Evolutionary conservation across 306 rosid genomes (phyloP).

Genomic region (Rosa rugosa): DNA sequence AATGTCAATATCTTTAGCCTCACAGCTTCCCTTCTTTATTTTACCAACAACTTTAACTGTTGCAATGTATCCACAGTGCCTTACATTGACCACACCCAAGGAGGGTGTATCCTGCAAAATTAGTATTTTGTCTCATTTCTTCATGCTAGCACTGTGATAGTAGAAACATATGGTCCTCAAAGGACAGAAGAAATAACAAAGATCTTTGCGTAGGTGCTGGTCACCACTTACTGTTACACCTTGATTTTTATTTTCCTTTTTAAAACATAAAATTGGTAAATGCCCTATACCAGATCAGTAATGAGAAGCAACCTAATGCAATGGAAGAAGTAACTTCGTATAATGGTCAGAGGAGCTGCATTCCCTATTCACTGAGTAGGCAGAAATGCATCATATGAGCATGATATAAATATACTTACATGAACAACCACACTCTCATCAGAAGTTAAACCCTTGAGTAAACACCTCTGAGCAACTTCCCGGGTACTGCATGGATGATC

Average conservation of each 20-base stretch:
- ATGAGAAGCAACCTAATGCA: not conserved
- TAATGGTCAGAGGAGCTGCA: not conserved
- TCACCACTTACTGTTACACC: not conserved
- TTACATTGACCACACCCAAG: conserved; percentile 58
- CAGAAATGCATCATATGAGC: not conserved
- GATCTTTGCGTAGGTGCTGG: not conserved
- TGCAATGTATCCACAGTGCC: conserved; percentile 87
- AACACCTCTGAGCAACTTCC: conserved; percentile 55
- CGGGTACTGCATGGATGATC: conserved; percentile 25
- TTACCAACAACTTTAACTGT: conserved; percentile 70
- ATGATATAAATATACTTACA: conserved; percentile 50
- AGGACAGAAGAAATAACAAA: not conserved
- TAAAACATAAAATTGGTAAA: not conserved
- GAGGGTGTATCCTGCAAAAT: conserved; percentile 75
- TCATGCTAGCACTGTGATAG: not conserved
- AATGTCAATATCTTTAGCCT: conserved; percentile 57
- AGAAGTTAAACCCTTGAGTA: conserved; percentile 88
- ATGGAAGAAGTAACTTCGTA: not conserved
- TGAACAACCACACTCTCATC: conserved; percentile 84
- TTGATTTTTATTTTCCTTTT: not conserved
- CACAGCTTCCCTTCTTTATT: conserved; percentile 48
- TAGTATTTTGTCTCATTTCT: not conserved
- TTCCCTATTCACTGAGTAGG: not conserved
- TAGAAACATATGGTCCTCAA: not conserved
- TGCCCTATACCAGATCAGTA: not conserved